These are phyloP conservation scores for Fraxinus baroniana DNA, from an alignment of 305 asterid genomes.

Conservation along the genomic window DNA sequence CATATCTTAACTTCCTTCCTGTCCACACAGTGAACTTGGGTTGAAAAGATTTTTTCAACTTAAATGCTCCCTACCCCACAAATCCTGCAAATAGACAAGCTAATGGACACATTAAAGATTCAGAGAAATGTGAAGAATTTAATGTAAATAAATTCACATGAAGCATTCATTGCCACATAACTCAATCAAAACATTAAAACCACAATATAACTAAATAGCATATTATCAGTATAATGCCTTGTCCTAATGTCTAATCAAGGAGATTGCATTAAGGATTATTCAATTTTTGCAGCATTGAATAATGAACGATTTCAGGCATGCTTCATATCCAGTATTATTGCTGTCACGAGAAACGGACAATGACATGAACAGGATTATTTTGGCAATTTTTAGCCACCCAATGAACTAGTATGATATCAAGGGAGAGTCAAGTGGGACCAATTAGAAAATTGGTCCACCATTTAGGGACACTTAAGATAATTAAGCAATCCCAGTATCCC, in stretches of 20 bases:
- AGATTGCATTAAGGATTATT: background rate
- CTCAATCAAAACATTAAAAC: constrained; percentile 21
- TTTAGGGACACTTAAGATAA: background rate
- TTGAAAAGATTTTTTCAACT: constrained; percentile 25
- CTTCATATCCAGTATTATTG: constrained; percentile 24
- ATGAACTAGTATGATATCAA: background rate
- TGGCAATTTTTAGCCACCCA: constrained; percentile 15
- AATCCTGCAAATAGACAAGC: constrained; percentile 39
- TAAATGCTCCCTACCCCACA: constrained; percentile 45
- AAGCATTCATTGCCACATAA: constrained; percentile 23
- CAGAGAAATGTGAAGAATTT: constrained; percentile 34
- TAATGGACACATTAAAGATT: constrained; percentile 20
- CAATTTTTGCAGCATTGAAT: constrained; percentile 27
- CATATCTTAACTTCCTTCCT: constrained; percentile 42
- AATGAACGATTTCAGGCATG: constrained; percentile 2
- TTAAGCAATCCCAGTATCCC: background rate
- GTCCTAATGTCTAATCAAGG: background rate
- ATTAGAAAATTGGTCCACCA: constrained; percentile 7
- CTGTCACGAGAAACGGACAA: constrained; percentile 34
- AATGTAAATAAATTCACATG: constrained; percentile 40
- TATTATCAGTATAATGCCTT: background rate
- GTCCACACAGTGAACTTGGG: constrained; percentile 28
- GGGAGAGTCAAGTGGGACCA: constrained; percentile 9
- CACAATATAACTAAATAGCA: background rate
- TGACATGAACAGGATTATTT: background rate